Evolutionary conservation across 306 rosid species (phyloP), one percentile per base, ranked within the genome.

Genomic region (Sesbania bispinosa): DNA sequence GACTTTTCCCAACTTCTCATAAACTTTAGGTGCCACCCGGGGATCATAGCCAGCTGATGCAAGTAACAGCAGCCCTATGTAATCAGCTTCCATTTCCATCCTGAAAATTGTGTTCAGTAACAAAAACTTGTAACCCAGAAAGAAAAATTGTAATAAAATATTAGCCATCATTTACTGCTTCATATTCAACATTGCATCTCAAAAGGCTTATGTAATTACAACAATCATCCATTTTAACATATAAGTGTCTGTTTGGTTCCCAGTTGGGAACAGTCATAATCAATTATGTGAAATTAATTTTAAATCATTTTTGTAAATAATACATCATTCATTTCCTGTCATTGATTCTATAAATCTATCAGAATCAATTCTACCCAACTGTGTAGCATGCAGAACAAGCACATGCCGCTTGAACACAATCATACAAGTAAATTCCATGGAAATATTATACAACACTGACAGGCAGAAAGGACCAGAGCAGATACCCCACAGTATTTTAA

Each of bases 21-120:
- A 86, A 61, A 89, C 85, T 11, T 8, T 38, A 3, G 95, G 96
- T 3, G 96, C 98, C 42, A 82, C 84, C 46, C 93, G 76, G 0
- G 92, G 96, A 75, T 93, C 93, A 43, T 77, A 94, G 52, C 97
- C 96, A 2, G 90, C 95, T 2, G 91, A 90, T 50, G 97, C 94
- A 2, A 89, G 13, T 82, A 90, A 70, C 11, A 90, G 72, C 78
- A 93, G 69, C 46, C 96, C 98, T 11, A 90, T 85, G 76, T 93
- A 86, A 71, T 93, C 98, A 0, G 98, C 98, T 84, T 93, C 96
- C 72, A 90, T 77, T 83, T 93, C 96, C 90, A 83, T 85, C 88
- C 96, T 92, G 75, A 69, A 65, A n/a, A 7, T 10, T 45, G 15
- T 39, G 5, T 32, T 21, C 2, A 18, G n/a, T 60, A 36, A 41